Conservation (phyloP, 129 eudicot species). For the Calendula officinalis region DNA sequence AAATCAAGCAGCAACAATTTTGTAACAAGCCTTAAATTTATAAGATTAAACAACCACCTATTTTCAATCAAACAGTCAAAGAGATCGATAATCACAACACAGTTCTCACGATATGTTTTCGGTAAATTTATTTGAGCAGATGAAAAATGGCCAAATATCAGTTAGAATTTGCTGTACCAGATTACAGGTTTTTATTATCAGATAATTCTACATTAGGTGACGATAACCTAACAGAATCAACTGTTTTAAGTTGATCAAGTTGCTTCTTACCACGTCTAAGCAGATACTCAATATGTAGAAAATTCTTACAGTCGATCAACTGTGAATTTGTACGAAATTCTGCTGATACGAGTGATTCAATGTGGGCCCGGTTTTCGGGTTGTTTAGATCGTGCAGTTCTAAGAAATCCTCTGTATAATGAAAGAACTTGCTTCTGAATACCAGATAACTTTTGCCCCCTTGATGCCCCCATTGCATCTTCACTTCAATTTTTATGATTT, state of each 20-base stretch:
- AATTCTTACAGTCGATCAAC: constrained; percentile 72
- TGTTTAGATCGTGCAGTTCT: constrained; percentile 67
- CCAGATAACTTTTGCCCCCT: too few relatives aligned
- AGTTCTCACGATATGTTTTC: background rate
- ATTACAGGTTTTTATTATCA: constrained; percentile 8
- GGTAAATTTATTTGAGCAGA: constrained; percentile 3
- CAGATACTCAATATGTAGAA: constrained; percentile 65
- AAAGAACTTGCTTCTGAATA: too few relatives aligned
- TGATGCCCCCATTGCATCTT: too few relatives aligned
- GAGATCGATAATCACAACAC: constrained; percentile 8
- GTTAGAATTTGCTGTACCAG: background rate
- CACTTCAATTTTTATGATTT: too few relatives aligned
- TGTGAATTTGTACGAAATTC: constrained; percentile 64
- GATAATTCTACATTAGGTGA: constrained; percentile 37
- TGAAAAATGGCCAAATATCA: background rate
- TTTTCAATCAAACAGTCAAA: too few relatives aligned
- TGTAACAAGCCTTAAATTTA: too few relatives aligned
- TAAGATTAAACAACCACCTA: too few relatives aligned
- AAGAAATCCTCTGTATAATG: constrained; percentile 3
- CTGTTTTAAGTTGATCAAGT: constrained; percentile 77
- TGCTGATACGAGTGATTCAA: constrained; percentile 60
- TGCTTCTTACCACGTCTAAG: constrained; percentile 76
- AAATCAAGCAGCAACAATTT: too few relatives aligned
- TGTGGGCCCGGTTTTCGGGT: constrained; percentile 55
- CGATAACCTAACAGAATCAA: constrained; percentile 58